Conservation (phyloP, 2,329 filamentous ascomycete species). For the Neonectria hederae region DNA sequence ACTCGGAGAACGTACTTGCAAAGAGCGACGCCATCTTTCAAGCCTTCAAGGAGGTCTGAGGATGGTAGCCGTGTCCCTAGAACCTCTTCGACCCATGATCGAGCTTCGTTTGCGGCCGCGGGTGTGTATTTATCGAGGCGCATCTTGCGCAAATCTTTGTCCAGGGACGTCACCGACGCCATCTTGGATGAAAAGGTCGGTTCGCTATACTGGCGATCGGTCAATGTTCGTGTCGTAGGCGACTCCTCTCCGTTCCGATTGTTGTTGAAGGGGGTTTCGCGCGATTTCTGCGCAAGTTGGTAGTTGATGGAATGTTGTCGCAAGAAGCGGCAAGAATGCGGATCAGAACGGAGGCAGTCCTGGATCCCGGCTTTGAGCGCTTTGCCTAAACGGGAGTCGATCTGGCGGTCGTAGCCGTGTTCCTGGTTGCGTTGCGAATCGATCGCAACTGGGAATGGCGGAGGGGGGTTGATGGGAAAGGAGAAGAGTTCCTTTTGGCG, state of each 20-base stretch:
- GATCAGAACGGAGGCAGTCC: not conserved
- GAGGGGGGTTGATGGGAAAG: slow-evolving; percentile 1
- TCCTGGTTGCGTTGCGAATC: not conserved
- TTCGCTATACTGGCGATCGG: not conserved
- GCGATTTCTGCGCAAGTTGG: not conserved
- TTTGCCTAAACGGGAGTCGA: slow-evolving; percentile 10
- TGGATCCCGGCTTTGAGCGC: slow-evolving; percentile 11
- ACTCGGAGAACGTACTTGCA: slow-evolving; percentile 75
- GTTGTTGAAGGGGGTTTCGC: not conserved
- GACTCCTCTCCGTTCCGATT: not conserved
- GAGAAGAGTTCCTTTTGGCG: not conserved
- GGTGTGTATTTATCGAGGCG: slow-evolving; percentile 94
- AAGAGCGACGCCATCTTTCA: slow-evolving; percentile 91
- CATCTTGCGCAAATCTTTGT: slow-evolving; percentile 94
- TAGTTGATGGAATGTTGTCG: slow-evolving; percentile 21
- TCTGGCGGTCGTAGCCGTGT: not conserved
- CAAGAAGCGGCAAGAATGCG: slow-evolving; percentile 12
- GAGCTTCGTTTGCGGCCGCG: slow-evolving; percentile 85
- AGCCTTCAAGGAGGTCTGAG: slow-evolving; percentile 81
- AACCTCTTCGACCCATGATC: slow-evolving; percentile 84
- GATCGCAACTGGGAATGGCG: not conserved
- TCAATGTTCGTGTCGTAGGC: not conserved
- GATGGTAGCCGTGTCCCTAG: slow-evolving; percentile 77
- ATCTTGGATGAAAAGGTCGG: slow-evolving; percentile 57
- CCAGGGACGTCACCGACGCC: slow-evolving; percentile 92